Base-by-base conservation (phyloP, 2,329 filamentous ascomycete genomes). In the Neoscytalidium dimidiatum region DNA sequence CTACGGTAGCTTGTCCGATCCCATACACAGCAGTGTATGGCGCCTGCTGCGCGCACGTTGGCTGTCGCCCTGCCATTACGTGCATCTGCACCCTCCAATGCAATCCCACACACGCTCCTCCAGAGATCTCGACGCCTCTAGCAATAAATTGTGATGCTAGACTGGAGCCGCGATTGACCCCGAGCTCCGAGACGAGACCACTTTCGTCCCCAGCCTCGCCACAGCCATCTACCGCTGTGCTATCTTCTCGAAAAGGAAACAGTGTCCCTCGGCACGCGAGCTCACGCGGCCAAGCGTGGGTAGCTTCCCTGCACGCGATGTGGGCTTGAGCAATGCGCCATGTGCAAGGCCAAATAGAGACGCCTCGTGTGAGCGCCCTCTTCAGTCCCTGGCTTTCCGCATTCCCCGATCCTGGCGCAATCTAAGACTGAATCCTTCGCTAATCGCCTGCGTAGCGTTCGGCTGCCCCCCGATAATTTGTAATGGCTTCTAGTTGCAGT, bases 1-100 rank as follows among this genome's bases (percentile, higher is more conserved):
- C 28, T 38, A 31, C 56, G 65, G 66, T 51, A 65, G 46, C 64
- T 28, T 46, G 53, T 31, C 41, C 53, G 46, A 65, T 62, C 48
- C 41, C 52, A 35, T 63, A 14, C 44, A 62, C 46, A 21, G 48
- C 61, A 63, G 48, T 48, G 33, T 11, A 52, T 53, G 61, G 61
- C 61, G 61, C 48, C 48, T 63, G 56, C 61, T 43, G 49, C 48
- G 19, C 49, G 48, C 60, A 52, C 49, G 61, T 63, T 63, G 33
- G 46, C 29, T 35, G 31, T 38, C 43, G 58, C 58, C 58, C 58
- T 62, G 58, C 58, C 58, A 51, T 51, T 44, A 17, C 61, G 8
- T 48, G 48, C 61, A 53, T 53, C 33, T 51, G 61, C 56, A 33
- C 38, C 38, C 53, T 17, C 19, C 5, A 11, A 9, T 17, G 9